phyloP scores from a whole-genome alignment of 768 basidiomycete species.

The Boletales sp. region DNA sequence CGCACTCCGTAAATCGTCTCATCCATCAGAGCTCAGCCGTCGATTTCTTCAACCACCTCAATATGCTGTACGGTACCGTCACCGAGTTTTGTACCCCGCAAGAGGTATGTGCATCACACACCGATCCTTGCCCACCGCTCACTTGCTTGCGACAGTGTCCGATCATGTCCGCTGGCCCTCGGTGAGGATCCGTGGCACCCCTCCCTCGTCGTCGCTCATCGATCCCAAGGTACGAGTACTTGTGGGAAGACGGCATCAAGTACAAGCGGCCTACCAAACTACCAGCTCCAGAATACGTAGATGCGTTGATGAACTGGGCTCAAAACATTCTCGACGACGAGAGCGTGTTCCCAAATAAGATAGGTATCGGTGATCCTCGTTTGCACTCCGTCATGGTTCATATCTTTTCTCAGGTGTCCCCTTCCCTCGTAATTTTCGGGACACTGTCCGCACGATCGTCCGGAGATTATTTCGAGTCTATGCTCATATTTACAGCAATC shows the following conservation, averaged over 20 bases:
- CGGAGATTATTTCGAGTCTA: conserved; percentile 95
- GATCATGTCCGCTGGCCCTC: conserved; percentile 94
- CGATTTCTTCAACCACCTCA: conserved; percentile 99
- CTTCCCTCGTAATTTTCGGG: conserved; percentile 86
- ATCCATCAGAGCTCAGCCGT: conserved; percentile 59
- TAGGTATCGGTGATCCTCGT: conserved; percentile 50
- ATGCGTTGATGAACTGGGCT: conserved; percentile 98
- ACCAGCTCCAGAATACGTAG: conserved; percentile 94
- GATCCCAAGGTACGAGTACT: conserved; percentile 78
- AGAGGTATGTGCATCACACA: conserved; percentile 61
- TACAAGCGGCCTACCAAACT: conserved; percentile 91
- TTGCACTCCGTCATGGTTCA: conserved; percentile 4
- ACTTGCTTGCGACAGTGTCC: conserved; percentile 56
- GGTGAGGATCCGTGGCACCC: conserved; percentile 44
- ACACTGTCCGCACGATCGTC: conserved; percentile 88
- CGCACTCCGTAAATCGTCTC: background rate
- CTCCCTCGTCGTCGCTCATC: background rate
- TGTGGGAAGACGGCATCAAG: conserved; percentile 88
- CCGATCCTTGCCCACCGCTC: background rate
- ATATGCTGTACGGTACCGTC: conserved; percentile 98
- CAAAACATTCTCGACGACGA: conserved; percentile 92
- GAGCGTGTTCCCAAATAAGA: conserved; percentile 88
- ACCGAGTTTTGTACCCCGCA: conserved; percentile 97
- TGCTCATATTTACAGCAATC: conserved; percentile 98
- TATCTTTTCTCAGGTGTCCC: conserved; percentile 60